Percentiles rank a stretch among this genome's conserved stretches.
These are phyloP conservation scores for Camellia oleifera DNA, from an alignment of 179 eudicot genomes.

Conservation along the genomic window DNA sequence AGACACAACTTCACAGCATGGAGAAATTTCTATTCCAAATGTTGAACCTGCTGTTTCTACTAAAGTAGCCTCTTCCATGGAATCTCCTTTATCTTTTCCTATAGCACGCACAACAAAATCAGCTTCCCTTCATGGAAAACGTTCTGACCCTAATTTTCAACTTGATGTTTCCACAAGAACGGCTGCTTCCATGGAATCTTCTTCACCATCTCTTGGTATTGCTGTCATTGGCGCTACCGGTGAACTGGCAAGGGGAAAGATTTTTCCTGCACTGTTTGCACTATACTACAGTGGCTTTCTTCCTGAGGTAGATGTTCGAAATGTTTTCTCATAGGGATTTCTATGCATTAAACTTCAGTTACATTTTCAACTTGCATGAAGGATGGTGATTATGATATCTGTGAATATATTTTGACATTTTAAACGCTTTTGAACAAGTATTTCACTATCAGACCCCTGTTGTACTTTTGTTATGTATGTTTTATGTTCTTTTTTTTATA, in stretches of 20 bases:
- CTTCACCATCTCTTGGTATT: slow-evolving; percentile 21
- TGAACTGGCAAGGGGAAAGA: slow-evolving; percentile 32
- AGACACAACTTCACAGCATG: neutral
- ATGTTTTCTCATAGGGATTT: neutral
- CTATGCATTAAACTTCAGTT: slow-evolving; percentile 8
- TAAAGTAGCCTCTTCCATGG: neutral
- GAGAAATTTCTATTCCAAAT: slow-evolving; percentile 17
- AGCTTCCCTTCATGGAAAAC: slow-evolving; percentile 10
- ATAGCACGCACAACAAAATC: slow-evolving; percentile 7
- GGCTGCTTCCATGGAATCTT: slow-evolving; percentile 18
- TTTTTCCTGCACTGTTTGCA: slow-evolving; percentile 38
- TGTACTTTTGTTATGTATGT: neutral
- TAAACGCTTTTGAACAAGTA: neutral
- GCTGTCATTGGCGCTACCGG: slow-evolving; percentile 37
- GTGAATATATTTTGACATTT: neutral
- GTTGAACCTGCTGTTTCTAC: neutral
- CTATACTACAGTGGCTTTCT: slow-evolving; percentile 39
- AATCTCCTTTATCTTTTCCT: slow-evolving; percentile 12
- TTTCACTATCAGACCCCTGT: neutral
- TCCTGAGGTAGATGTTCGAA: slow-evolving; percentile 25
- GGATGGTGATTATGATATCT: neutral
- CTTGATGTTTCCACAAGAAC: slow-evolving; percentile 7
- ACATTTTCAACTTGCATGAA: neutral
- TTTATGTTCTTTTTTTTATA: no score
- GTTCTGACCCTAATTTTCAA: slow-evolving; percentile 14